Conservation (phyloP, 495 filamentous ascomycete species). For the Coniosporium apollinis region DNA sequence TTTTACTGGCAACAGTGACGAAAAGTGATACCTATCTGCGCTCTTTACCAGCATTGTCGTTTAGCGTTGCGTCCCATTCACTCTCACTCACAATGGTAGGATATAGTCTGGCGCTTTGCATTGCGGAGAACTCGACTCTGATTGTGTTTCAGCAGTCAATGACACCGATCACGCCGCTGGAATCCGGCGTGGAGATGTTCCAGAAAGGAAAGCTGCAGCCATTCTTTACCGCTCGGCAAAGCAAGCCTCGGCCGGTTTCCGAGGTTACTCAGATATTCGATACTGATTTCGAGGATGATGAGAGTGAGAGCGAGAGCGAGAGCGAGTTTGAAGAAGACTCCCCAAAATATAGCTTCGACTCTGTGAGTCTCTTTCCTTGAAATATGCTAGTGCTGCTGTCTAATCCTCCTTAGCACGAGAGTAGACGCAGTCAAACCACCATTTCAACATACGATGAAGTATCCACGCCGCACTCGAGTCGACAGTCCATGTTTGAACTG, state of each 20-base stretch:
- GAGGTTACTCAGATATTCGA: constrained; percentile 56
- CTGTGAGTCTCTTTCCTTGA: constrained; percentile 30
- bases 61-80: too few relatives aligned
- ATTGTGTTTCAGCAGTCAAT: constrained; percentile 14
- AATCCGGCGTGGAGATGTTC: constrained; percentile 35
- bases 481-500: constrained; percentile 28
- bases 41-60: too few relatives aligned
- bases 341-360: constrained; percentile 46
- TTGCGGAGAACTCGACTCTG: too few relatives aligned
- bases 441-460: constrained; percentile 61
- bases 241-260: constrained; percentile 34
- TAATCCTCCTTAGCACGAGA: constrained; percentile 11
- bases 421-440: constrained; percentile 52
- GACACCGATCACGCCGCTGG: constrained; percentile 21
- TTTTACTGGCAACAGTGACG: constrained; percentile 5
- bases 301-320: constrained; percentile 24
- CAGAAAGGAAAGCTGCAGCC: constrained; percentile 18
- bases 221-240: constrained; percentile 12
- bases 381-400: background rate
- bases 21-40: too few relatives aligned
- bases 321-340: constrained; percentile 45
- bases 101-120: too few relatives aligned
- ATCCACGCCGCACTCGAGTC: constrained; percentile 45
- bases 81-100: background rate
- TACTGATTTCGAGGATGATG: constrained; percentile 54